phyloP scores from a whole-genome alignment of 2,329 filamentous ascomycete species.

The Ploettnerulaceae sp. region DNA sequence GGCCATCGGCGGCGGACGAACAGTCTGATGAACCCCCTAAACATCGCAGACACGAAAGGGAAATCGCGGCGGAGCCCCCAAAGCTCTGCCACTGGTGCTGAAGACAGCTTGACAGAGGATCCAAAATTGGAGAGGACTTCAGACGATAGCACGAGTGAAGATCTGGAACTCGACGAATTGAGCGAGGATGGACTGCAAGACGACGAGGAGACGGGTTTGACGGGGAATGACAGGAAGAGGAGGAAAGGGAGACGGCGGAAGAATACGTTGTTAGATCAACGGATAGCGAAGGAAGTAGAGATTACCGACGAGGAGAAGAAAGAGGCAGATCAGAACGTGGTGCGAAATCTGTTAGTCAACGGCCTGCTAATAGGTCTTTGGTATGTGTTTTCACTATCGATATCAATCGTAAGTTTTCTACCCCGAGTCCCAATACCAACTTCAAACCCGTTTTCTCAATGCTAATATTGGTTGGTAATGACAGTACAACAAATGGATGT shows the following conservation, averaged over 20 bases:
- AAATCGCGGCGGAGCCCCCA: conserved; percentile 15
- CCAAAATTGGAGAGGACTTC: conserved; percentile 18
- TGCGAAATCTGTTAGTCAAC: conserved; percentile 68
- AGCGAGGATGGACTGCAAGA: conserved; percentile 69
- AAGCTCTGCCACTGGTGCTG: conserved; percentile 18
- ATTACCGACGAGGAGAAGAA: conserved; percentile 68
- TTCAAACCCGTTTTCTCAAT: neutral
- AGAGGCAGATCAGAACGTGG: conserved; percentile 68
- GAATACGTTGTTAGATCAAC: conserved; percentile 65
- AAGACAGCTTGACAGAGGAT: conserved; percentile 20
- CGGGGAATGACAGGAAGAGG: conserved; percentile 64
- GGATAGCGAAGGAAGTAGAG: conserved; percentile 47
- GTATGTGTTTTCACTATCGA: conserved; percentile 87
- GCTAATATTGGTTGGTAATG: conserved; percentile 5
- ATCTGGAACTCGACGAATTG: conserved; percentile 53
- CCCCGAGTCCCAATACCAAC: neutral
- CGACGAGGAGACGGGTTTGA: conserved; percentile 87
- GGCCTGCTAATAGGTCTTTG: conserved; percentile 77
- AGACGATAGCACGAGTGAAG: conserved; percentile 38
- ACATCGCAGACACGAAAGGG: conserved; percentile 10
- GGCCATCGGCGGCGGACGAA: conserved; percentile 33
- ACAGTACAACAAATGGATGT: conserved; percentile 99
- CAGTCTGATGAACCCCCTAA: conserved; percentile 30
- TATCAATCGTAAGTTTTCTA: conserved; percentile 71
- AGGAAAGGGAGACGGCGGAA: conserved; percentile 61